Evolutionary conservation across 371 early-diverging fungal species (phyloP).

Genomic region (Blastocladiella emersonii): DNA sequence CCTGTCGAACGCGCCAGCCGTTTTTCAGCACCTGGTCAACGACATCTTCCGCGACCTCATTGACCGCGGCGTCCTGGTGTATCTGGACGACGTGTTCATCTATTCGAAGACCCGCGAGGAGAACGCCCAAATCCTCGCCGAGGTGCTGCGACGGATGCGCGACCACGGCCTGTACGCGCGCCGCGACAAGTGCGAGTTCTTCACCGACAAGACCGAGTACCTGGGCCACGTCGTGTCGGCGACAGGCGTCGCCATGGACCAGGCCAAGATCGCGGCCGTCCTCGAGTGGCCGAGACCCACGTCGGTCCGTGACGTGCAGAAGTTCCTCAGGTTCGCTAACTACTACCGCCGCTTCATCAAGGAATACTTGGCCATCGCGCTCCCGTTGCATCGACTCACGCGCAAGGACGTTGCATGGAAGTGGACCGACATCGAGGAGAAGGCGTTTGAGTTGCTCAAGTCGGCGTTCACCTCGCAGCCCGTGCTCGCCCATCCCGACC

Average conservation of each 20-base stretch:
- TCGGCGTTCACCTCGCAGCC: not conserved
- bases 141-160: slow-evolving; percentile 21
- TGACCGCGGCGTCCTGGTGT: slow-evolving; percentile 26
- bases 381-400: slow-evolving; percentile 9
- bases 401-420: not conserved
- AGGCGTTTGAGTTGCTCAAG: not conserved
- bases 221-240: slow-evolving; percentile 24
- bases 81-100: slow-evolving; percentile 43
- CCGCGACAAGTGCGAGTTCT: slow-evolving; percentile 36
- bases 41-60: slow-evolving; percentile 17
- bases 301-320: slow-evolving; percentile 19
- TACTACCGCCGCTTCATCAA: slow-evolving; percentile 28
- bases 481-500: slow-evolving; percentile 15
- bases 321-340: slow-evolving; percentile 34
- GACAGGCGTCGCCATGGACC: slow-evolving; percentile 18
- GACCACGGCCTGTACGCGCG: slow-evolving; percentile 24
- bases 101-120: slow-evolving; percentile 26
- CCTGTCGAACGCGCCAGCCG: slow-evolving; percentile 23
- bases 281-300: slow-evolving; percentile 18
- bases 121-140: slow-evolving; percentile 23
- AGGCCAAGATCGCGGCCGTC: slow-evolving; percentile 21
- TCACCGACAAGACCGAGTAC: slow-evolving; percentile 16
- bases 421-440: not conserved
- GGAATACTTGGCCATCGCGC: not conserved
- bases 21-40: slow-evolving; percentile 30